Base-by-base conservation (phyloP, 169 alveolate genomes). In the Eimeria falciformis region DNA sequence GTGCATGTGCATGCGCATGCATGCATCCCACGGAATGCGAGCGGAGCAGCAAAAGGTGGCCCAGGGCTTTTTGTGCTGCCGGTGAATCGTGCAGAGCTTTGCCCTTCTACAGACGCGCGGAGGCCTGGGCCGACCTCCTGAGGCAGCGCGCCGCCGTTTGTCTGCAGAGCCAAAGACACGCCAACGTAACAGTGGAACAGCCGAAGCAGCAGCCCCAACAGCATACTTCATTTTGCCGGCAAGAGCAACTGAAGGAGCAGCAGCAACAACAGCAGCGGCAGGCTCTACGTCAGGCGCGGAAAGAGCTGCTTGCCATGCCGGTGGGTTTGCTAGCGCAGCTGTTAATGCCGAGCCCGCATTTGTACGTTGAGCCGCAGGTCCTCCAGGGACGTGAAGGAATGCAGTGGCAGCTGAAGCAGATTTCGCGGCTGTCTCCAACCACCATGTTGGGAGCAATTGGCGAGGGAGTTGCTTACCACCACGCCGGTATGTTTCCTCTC, bases 401-500 rank as follows among this genome's bases (percentile, higher is more conserved):
- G 56, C 89, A 81, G 45, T 81, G 89, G 89, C 89, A 81, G 40
- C 89, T 81, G 40, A 55, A 17, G 56, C 75, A 81, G 11, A 45
- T 81, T 18, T 81, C 89, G 33, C 89, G 50, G 6, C 5, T 81
- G 37, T 55, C 62, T 37, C 46, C 71, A 53, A 12, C 75, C 29
- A 55, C 77, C 12, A 81, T 81, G 89, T 43, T 81, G 78, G 66
- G 50, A 12, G 94, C 91, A 25, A 62, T 91, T 47, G 71, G 65
- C n/a, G 82, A 82, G 17, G 98, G 98, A 1, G 83, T 95, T 25
- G 97, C 96, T 4, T 96, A 91, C 90, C 98, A 96, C 91, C 97
- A 96, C 75, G 93, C 97, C 33, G 93, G 93, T 89, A 27, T 21
- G 79, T 18, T 27, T 5, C 0, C 53, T 18, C n/a, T n/a, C n/a